Percentiles rank a stretch among this genome's conserved stretches.
Conservation (phyloP, 768 basidiomycete genomes). For the Scleroderma bovista region DNA sequence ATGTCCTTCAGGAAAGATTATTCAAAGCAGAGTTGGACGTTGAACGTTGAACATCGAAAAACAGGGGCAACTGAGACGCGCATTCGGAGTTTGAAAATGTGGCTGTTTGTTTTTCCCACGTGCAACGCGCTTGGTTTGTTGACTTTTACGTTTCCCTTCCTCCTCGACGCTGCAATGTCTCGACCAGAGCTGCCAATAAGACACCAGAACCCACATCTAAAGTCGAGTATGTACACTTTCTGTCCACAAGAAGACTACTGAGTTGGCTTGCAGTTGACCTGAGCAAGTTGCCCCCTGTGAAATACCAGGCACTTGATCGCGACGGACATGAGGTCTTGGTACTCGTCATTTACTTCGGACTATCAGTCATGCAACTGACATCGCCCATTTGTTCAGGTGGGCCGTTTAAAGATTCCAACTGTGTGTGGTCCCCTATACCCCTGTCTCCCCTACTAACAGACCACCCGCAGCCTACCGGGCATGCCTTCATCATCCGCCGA, state of each 20-base stretch:
- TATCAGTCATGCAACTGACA: conserved; percentile 5
- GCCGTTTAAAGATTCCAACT: conserved; percentile 84
- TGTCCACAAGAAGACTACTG: background rate
- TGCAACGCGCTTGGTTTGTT: conserved; percentile 24
- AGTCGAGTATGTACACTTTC: conserved; percentile 28
- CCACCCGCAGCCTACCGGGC: conserved; percentile 53
- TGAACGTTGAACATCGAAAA: too few relatives aligned
- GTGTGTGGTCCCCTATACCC: conserved; percentile 39
- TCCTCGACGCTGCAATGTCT: conserved; percentile 24
- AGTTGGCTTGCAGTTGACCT: conserved; percentile 30
- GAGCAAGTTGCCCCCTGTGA: conserved; percentile 61
- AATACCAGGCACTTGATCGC: conserved; percentile 87
- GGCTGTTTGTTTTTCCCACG: conserved; percentile 29
- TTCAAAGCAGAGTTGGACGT: too few relatives aligned
- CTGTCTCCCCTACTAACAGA: conserved; percentile 14
- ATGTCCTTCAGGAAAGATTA: too few relatives aligned
- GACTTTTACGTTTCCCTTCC: background rate
- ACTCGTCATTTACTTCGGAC: conserved; percentile 16
- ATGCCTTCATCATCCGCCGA: conserved; percentile 91
- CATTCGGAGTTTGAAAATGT: conserved; percentile 24
- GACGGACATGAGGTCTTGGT: conserved; percentile 86
- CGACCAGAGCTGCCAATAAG: conserved; percentile 49
- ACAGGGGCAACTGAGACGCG: too few relatives aligned
- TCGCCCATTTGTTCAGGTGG: conserved; percentile 49
- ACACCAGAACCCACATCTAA: conserved; percentile 47